Base-by-base conservation (phyloP, 1,139 yeast species). In the Taphrina communis region DNA sequence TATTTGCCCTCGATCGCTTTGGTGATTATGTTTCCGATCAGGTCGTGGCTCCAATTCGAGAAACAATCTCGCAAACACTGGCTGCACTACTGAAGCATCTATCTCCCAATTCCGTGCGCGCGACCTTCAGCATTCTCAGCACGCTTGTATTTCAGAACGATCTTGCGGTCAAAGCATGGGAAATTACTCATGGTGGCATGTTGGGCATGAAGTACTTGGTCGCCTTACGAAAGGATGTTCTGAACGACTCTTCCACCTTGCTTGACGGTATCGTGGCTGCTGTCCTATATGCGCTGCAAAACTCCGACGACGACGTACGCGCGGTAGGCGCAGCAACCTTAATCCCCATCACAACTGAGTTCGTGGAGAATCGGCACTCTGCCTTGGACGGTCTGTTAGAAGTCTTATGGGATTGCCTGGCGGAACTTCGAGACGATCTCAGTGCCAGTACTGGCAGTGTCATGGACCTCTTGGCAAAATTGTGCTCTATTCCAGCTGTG, bases 11-110 rank as follows among this genome's bases (percentile, higher is more conserved):
- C 69, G 99, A 95, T 78, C 81, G 98, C 75, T 95, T 95, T 79
- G 99, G 98, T 69, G 99, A 95, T 79, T 95, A 90, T 77, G 97
- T 95, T 51, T 89, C 97, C 60, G 99, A 95, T 77, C 95, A 97
- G 7, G 99, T 95, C 17, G 96, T 95, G 52, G 99, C 98, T 0
- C 99, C 99, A 0, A 98, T 95, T 2, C 82, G 99, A 75, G 99
- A 95, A 79, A 91, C 97, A 36, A 91, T 95, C 41, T 97, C 97
- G 0, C 99, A 95, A 78, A 87, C 97, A 0, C 79, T 95, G 65
- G 99, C 97, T 38, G 97, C 97, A 0, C 80, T 94, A 62, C 80
- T 94, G 63, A 81, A 88, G 41, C 96, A 92, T 79, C 80, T 94
- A 60, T 84, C 87, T 46, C 84, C 82, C 60, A 78, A 81, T 55